These are phyloP conservation scores for Malassezia sp. DNA, from an alignment of 1,284 basidiomycete genomes.

Conservation along the genomic window DNA sequence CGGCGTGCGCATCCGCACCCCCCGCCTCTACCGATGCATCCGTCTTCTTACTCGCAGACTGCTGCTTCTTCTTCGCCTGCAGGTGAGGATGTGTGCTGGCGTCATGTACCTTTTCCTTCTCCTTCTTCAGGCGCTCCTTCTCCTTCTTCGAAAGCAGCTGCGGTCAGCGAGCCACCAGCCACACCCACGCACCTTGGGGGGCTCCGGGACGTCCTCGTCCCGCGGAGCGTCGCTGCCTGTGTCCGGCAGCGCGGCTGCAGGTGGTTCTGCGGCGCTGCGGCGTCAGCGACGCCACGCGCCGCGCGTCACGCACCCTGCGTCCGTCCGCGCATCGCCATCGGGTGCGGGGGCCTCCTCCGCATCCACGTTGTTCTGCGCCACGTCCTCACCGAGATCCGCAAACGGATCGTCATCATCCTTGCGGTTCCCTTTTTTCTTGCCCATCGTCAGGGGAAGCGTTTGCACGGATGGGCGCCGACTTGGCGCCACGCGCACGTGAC, in stretches of 20 bases:
- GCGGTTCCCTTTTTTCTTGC: conserved; percentile 36
- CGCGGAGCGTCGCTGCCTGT: conserved; percentile 20
- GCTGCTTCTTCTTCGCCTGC: conserved; percentile 25
- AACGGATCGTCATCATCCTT: conserved; percentile 40
- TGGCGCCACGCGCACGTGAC: conserved; percentile 9
- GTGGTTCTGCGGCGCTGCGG: conserved; percentile 6
- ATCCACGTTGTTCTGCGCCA: conserved; percentile 21
- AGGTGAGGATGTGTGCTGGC: too few species aligned
- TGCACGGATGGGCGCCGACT: not conserved
- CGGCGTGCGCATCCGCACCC: conserved; percentile 2
- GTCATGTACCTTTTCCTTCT: conserved; percentile 43
- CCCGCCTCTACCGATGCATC: conserved; percentile 2
- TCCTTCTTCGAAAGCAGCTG: conserved; percentile 43
- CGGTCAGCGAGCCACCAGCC: conserved; percentile 6
- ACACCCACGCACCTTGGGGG: conserved; percentile 11
- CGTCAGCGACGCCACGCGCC: not conserved
- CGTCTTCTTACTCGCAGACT: conserved; percentile 18
- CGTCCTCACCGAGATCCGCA: conserved; percentile 36
- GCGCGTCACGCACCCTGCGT: not conserved
- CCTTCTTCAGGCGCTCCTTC: conserved; percentile 45
- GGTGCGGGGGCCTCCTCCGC: conserved; percentile 4
- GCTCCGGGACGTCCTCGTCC: conserved; percentile 5
- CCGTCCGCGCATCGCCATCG: not conserved
- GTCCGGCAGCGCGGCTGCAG: conserved; percentile 9
- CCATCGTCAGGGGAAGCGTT: conserved; percentile 20